Evolutionary conservation across 371 early-diverging fungal genomes (phyloP).

Genomic region (Mortierella sp.): DNA sequence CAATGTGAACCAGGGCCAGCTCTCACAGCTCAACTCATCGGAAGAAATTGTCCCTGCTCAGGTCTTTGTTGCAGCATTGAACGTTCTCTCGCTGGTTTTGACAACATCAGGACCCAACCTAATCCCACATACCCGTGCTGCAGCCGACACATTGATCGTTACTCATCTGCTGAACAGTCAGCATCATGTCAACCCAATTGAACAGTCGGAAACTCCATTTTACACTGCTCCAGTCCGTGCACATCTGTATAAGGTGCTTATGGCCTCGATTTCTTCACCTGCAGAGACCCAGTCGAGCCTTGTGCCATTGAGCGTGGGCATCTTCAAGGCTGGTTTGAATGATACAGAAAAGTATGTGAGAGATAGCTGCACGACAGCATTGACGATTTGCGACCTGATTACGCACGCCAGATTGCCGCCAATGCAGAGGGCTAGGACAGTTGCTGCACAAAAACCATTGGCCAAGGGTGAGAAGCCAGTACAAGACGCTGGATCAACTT

Average conservation of each 20-base stretch:
- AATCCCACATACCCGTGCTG: slow-evolving; percentile 41
- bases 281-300: slow-evolving; percentile 51
- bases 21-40: slow-evolving; percentile 14
- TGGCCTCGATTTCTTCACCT: slow-evolving; percentile 46
- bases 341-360: slow-evolving; percentile 57
- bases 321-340: slow-evolving; percentile 51
- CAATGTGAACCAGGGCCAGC: slow-evolving; percentile 2
- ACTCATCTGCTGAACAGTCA: slow-evolving; percentile 54
- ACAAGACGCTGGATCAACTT: slow-evolving; percentile 32
- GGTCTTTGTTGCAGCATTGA: slow-evolving; percentile 41
- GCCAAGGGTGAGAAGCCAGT: slow-evolving; percentile 43
- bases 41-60: slow-evolving; percentile 48
- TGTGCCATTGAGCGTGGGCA: slow-evolving; percentile 46
- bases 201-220: slow-evolving; percentile 41
- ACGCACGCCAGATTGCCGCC: slow-evolving; percentile 73
- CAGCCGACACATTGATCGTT: slow-evolving; percentile 47
- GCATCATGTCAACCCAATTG: slow-evolving; percentile 51
- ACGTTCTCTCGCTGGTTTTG: slow-evolving; percentile 37
- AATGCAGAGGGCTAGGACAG: slow-evolving; percentile 62
- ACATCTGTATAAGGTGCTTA: slow-evolving; percentile 39
- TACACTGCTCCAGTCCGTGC: slow-evolving; percentile 39
- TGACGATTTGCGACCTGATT: slow-evolving; percentile 69
- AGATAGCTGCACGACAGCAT: slow-evolving; percentile 60
- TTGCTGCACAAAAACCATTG: slow-evolving; percentile 13
- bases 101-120: slow-evolving; percentile 52